phyloP scores from a whole-genome alignment of 352 stramenopile genomes.

The Lagenidium giganteum region DNA sequence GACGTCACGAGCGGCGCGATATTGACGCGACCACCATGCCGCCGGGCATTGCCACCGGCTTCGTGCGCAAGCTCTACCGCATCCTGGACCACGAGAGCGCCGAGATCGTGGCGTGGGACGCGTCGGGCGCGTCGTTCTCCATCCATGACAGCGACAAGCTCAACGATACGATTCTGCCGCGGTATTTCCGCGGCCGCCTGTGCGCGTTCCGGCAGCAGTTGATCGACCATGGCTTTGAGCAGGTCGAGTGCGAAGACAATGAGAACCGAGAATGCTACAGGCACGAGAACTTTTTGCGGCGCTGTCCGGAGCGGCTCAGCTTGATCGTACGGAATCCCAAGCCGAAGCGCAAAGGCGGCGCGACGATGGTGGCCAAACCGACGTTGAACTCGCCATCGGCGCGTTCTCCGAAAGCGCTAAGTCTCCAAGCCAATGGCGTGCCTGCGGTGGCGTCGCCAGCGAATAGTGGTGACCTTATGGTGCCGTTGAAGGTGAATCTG shows the following conservation, averaged over 20 bases:
- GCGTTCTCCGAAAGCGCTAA: constrained; percentile 7
- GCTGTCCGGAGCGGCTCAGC: constrained; percentile 40
- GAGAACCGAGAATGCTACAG: constrained; percentile 43
- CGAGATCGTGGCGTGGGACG: constrained; percentile 57
- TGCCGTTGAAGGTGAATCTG: no score
- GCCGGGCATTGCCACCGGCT: constrained; percentile 63
- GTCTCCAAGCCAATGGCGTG: neutral
- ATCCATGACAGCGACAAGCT: constrained; percentile 57
- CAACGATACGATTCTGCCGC: constrained; percentile 49
- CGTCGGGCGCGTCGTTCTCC: constrained; percentile 49
- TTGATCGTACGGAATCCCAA: constrained; percentile 48
- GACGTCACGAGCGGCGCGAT: no score
- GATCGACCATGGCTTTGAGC: constrained; percentile 63
- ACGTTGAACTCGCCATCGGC: constrained; percentile 4
- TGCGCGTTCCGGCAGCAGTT: constrained; percentile 75
- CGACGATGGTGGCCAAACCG: constrained; percentile 9
- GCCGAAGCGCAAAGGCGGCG: constrained; percentile 24
- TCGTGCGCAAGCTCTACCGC: constrained; percentile 79
- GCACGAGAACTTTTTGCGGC: constrained; percentile 50
- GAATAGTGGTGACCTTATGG: no score
- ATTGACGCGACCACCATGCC: no score
- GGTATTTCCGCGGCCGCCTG: constrained; percentile 65
- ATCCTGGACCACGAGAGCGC: constrained; percentile 72
- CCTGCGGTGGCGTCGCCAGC: constrained; percentile 36
- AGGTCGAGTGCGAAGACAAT: constrained; percentile 56